These are phyloP conservation scores for Monilinia aucupariae DNA, from an alignment of 2,329 filamentous ascomycete genomes.

Conservation along the genomic window DNA sequence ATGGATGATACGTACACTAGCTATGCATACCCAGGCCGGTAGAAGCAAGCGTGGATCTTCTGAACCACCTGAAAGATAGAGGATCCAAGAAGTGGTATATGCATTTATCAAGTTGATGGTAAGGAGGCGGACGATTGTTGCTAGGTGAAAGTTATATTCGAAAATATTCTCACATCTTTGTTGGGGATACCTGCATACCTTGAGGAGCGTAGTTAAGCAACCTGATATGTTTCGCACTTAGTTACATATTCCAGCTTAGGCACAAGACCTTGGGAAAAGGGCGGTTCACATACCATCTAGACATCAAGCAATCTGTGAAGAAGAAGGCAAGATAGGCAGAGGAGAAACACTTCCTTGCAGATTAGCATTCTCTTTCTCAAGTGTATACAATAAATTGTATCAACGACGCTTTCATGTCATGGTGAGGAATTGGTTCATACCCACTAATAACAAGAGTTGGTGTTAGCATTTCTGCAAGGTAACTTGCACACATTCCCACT, in stretches of 20 bases:
- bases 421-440: background rate
- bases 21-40: slow-evolving; percentile 73
- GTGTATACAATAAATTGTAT: background rate
- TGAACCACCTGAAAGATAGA: slow-evolving; percentile 64
- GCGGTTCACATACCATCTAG: slow-evolving; percentile 56
- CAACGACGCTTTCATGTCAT: background rate
- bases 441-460: background rate
- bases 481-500: background rate
- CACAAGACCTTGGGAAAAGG: background rate
- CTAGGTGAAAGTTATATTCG: slow-evolving; percentile 33
- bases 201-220: slow-evolving; percentile 78
- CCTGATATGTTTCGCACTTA: slow-evolving; percentile 42
- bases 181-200: slow-evolving; percentile 29
- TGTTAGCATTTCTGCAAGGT: background rate
- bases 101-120: slow-evolving; percentile 70
- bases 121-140: slow-evolving; percentile 72
- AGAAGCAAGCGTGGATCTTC: slow-evolving; percentile 65
- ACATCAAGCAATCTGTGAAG: slow-evolving; percentile 82
- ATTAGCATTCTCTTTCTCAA: background rate
- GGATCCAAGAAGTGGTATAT: slow-evolving; percentile 67
- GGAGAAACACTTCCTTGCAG: slow-evolving; percentile 56
- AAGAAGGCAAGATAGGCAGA: slow-evolving; percentile 76
- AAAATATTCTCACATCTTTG: background rate
- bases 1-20: slow-evolving; percentile 49
- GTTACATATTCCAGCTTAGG: slow-evolving; percentile 1